phyloP scores from a whole-genome alignment of 108 stramenopile species.

The Cyclostephanos invisitatus region DNA sequence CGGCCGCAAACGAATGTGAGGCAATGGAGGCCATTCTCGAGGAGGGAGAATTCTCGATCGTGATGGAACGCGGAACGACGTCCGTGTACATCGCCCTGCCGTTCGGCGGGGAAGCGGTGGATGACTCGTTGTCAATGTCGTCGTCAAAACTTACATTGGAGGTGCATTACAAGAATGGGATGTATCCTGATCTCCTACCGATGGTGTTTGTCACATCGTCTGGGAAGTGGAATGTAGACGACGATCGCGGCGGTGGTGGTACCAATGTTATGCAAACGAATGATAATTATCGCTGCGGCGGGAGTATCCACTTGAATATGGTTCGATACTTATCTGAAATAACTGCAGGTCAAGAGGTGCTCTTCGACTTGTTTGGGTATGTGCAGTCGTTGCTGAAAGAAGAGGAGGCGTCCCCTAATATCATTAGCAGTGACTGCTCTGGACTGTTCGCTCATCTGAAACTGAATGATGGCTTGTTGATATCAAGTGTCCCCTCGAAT shows the following conservation, averaged over 20 bases:
- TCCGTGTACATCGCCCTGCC: conserved; percentile 43
- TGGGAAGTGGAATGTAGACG: conserved; percentile 2
- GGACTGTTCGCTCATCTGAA: conserved; percentile 22
- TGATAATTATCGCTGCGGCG: conserved; percentile 17
- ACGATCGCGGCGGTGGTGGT: background rate
- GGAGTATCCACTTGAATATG: conserved; percentile 31
- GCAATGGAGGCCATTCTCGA: conserved; percentile 73
- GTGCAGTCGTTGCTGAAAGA: conserved; percentile 54
- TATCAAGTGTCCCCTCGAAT: too few species aligned
- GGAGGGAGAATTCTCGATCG: conserved; percentile 44
- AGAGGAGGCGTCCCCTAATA: conserved; percentile 27
- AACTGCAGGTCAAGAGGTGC: conserved; percentile 39
- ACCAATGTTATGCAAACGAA: background rate
- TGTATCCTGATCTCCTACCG: conserved; percentile 42
- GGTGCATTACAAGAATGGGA: conserved; percentile 37
- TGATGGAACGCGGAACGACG: conserved; percentile 15
- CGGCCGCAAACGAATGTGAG: conserved; percentile 69
- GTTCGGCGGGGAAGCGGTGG: conserved; percentile 6
- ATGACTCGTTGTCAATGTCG: too few species aligned
- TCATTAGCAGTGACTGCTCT: conserved; percentile 6
- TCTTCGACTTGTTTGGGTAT: conserved; percentile 72
- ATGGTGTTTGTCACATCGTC: conserved; percentile 33
- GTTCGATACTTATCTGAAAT: conserved; percentile 34
- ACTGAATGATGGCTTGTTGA: background rate
- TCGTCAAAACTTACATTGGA: conserved; percentile 32